Conservation (phyloP, 257 asterid species). For the Verbascum thapsus region DNA sequence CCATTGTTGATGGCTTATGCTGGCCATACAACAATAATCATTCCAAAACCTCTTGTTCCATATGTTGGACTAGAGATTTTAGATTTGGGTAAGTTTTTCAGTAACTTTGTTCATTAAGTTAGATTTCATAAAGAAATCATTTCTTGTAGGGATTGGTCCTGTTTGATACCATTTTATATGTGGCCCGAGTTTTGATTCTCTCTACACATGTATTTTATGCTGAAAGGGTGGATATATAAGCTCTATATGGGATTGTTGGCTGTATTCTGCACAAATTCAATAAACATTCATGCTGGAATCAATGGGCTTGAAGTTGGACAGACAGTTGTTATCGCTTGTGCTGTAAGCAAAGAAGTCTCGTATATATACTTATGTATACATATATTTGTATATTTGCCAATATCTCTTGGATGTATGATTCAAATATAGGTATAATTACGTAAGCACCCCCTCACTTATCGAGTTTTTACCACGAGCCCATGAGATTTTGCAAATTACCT, state of each 20-base stretch:
- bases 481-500: too few species aligned
- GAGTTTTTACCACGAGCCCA: too few species aligned
- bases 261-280: constrained; percentile 76
- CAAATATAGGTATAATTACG: too few species aligned
- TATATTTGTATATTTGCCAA: too few species aligned
- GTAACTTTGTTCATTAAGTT: too few species aligned
- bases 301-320: constrained; percentile 91
- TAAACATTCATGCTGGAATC: constrained; percentile 77
- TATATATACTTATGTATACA: too few species aligned
- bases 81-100: constrained; percentile 67
- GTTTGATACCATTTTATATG: too few species aligned
- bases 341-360: constrained; percentile 56
- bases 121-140: too few species aligned
- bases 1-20: constrained; percentile 83
- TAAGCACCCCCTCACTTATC: too few species aligned
- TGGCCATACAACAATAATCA: constrained; percentile 71
- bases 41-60: constrained; percentile 71
- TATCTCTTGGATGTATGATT: too few species aligned
- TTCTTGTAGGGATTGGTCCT: too few species aligned
- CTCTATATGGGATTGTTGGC: constrained; percentile 80
- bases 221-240: constrained; percentile 68
- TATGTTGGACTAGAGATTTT: constrained; percentile 54
- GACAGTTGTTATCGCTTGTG: constrained; percentile 69
- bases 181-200: too few species aligned
- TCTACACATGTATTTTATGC: constrained; percentile 19